Percentiles rank a stretch among this genome's conserved stretches.
These are phyloP conservation scores for Colletotrichum salicis DNA, from an alignment of 2,329 filamentous ascomycete species.

Conservation along the genomic window DNA sequence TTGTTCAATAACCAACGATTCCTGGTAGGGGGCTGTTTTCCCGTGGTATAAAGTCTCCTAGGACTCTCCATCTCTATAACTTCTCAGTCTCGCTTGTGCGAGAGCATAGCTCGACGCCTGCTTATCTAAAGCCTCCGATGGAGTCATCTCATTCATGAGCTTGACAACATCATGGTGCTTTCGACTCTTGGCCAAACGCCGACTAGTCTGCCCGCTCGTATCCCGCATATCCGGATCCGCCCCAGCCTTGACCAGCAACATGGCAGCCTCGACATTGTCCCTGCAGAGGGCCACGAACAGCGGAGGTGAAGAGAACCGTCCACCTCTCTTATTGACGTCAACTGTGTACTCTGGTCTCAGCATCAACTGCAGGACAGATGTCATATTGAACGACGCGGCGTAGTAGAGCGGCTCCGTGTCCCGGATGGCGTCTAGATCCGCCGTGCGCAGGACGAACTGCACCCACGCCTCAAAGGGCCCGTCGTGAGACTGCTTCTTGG, in stretches of 20 bases:
- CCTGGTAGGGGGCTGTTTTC: too few species aligned
- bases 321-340: conserved; percentile 37
- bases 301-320: conserved; percentile 38
- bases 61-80: not conserved
- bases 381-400: conserved; percentile 42
- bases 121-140: too few species aligned
- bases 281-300: conserved; percentile 39
- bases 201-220: conserved; percentile 8
- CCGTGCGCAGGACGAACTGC: conserved; percentile 36
- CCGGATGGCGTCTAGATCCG: conserved; percentile 23
- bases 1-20: not conserved
- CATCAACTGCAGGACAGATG: conserved; percentile 36
- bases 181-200: not conserved
- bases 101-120: too few species aligned
- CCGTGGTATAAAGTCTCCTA: not conserved
- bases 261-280: conserved; percentile 36
- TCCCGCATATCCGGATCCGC: conserved; percentile 36
- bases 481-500: conserved; percentile 33
- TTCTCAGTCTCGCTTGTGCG: not conserved
- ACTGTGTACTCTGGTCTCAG: conserved; percentile 35
- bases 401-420: conserved; percentile 40
- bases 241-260: conserved; percentile 40
- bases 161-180: not conserved
- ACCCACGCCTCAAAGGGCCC: conserved; percentile 41
- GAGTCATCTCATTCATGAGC: conserved; percentile 7